Evolutionary conservation across 805 yeast species (phyloP).

Genomic region (Tetrapisispora nanseiensis): DNA sequence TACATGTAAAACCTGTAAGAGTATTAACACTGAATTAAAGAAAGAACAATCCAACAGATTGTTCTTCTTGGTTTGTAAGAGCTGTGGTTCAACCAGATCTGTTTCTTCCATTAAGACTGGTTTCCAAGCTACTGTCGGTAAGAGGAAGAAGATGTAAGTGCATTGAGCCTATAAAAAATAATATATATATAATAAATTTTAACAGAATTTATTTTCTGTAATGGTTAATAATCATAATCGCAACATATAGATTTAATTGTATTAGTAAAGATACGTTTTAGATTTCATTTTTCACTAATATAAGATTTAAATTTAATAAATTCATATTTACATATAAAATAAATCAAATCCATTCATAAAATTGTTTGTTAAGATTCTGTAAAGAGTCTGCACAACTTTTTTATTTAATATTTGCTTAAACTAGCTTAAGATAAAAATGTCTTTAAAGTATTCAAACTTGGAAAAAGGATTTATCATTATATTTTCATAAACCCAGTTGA

Average conservation of each 20-base stretch:
- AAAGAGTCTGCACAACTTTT: too few relatives aligned
- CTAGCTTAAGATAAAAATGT: too few relatives aligned
- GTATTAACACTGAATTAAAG: conserved; percentile 90
- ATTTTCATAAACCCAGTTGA: too few relatives aligned
- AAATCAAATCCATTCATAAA: too few relatives aligned
- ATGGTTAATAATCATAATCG: conserved; percentile 2
- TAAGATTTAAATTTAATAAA: not conserved
- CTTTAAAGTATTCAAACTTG: too few relatives aligned
- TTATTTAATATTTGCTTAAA: too few relatives aligned
- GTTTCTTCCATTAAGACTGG: conserved; percentile 97
- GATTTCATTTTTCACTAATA: not conserved
- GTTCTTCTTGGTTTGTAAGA: conserved; percentile 94
- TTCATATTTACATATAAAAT: not conserved
- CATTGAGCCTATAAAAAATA: conserved; percentile 1
- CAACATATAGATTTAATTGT: conserved; percentile 1
- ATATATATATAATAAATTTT: conserved; percentile 4
- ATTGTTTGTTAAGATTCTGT: too few relatives aligned
- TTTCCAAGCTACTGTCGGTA: conserved; percentile 96
- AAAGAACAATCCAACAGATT: conserved; percentile 94
- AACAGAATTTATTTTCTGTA: conserved; percentile 2
- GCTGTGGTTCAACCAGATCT: conserved; percentile 95
- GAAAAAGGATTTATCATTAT: too few relatives aligned
- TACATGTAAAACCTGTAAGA: conserved; percentile 97
- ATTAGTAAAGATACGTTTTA: not conserved
- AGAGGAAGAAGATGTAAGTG: conserved; percentile 56